Conservation (phyloP, 768 basidiomycete genomes). For the Podaxis sp. region DNA sequence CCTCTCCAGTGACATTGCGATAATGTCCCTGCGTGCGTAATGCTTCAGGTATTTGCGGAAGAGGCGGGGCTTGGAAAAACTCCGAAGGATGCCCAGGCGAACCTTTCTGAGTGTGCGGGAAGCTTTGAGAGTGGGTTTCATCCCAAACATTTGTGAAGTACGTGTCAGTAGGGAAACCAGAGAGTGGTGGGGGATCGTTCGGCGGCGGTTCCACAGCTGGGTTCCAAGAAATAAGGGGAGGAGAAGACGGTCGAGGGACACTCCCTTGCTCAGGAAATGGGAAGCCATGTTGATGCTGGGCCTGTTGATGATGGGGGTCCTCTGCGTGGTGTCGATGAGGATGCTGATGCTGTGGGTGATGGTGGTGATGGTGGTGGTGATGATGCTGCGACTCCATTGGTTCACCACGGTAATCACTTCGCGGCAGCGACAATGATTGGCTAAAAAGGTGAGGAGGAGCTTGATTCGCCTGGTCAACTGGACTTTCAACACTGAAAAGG, state of each 20-base stretch:
- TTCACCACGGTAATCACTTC: not conserved
- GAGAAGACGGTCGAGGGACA: constrained; percentile 43
- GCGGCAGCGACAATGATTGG: constrained; percentile 9
- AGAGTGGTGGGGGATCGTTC: constrained; percentile 44
- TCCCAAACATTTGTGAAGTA: constrained; percentile 92
- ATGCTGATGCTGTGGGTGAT: constrained; percentile 10
- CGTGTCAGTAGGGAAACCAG: constrained; percentile 65
- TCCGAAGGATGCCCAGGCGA: constrained; percentile 26
- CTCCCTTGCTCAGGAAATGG: constrained; percentile 14
- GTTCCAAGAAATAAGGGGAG: constrained; percentile 74
- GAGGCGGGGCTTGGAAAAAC: constrained; percentile 60
- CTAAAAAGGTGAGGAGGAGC: constrained; percentile 15
- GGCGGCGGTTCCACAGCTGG: constrained; percentile 79
- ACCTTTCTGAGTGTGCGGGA: not conserved
- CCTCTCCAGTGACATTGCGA: constrained; percentile 53
- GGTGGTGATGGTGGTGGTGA: not conserved
- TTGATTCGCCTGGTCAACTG: not conserved
- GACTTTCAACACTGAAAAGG: not conserved
- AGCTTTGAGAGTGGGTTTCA: constrained; percentile 25
- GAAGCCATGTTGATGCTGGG: constrained; percentile 18
- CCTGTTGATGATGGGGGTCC: constrained; percentile 14
- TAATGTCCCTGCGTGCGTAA: constrained; percentile 74
- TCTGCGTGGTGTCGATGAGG: constrained; percentile 17
- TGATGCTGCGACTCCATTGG: not conserved
- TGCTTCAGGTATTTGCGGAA: constrained; percentile 60